Percentiles rank a stretch among this genome's conserved stretches.
Evolutionary conservation across 305 asterid species (phyloP).

Genomic region (Caryopteris hybrid): DNA sequence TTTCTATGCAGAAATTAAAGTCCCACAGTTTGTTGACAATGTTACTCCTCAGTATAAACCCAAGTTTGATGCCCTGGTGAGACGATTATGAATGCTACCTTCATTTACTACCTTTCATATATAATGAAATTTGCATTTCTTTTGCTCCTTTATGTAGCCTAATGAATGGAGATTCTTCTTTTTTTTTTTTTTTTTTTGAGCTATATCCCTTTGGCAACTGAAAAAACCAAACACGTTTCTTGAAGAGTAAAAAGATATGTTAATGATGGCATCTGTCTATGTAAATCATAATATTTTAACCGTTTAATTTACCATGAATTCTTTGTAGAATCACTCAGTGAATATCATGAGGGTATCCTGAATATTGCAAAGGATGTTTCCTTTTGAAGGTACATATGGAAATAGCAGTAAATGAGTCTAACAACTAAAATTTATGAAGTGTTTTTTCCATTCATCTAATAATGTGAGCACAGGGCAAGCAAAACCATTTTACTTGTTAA

Average conservation of each 20-base stretch:
- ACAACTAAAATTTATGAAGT: neutral
- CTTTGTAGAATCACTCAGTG: neutral
- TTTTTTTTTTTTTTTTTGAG: neutral
- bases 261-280: neutral
- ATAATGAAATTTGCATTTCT: neutral
- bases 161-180: neutral
- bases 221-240: neutral
- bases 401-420: neutral
- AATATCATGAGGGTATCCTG: neutral
- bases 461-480: neutral
- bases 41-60: constrained; percentile 92
- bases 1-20: constrained; percentile 57
- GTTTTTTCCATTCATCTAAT: neutral
- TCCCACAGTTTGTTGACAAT: constrained; percentile 84
- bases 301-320: neutral
- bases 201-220: neutral
- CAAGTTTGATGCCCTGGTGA: constrained; percentile 90
- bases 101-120: neutral
- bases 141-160: neutral
- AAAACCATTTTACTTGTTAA: neutral
- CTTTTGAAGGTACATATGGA: neutral
- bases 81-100: constrained; percentile 20
- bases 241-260: neutral
- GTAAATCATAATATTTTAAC: neutral
- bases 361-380: too few species aligned